Evolutionary conservation across 208 protist genomes (phyloP).

Genomic region (Crithidia sp.): DNA sequence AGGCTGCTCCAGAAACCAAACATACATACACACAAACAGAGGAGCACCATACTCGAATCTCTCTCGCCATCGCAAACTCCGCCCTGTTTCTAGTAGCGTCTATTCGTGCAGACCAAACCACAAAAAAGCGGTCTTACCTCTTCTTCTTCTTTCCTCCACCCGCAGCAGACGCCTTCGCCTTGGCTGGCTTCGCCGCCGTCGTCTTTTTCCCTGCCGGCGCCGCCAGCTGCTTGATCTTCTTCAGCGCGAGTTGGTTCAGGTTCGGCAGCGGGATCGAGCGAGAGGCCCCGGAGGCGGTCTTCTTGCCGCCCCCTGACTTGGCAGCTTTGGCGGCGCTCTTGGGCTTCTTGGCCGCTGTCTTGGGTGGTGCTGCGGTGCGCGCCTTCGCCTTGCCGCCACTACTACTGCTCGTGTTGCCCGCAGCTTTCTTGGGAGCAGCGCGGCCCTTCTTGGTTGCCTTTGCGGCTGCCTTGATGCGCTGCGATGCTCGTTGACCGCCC

Average conservation of each 20-base stretch:
- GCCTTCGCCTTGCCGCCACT: not conserved
- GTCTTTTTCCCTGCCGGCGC: not conserved
- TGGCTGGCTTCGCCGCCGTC: conserved; percentile 7
- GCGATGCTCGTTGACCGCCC: not conserved
- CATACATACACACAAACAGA: too few relatives aligned
- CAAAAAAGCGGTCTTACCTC: conserved; percentile 1
- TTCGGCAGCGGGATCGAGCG: conserved; percentile 41
- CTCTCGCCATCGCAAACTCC: not conserved
- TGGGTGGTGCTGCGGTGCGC: not conserved
- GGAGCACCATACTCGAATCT: too few relatives aligned
- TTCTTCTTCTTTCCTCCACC: conserved; percentile 14
- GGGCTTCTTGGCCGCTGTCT: not conserved
- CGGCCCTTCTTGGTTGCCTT: conserved; percentile 5
- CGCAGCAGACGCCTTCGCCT: conserved; percentile 4
- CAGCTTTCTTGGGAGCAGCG: conserved; percentile 14
- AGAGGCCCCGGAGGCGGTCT: conserved; percentile 6
- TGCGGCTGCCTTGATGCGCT: conserved; percentile 3
- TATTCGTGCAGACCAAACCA: not conserved
- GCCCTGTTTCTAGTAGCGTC: not conserved
- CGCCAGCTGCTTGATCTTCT: conserved; percentile 20
- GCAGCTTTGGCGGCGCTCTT: conserved; percentile 1
- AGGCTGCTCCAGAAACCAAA: too few relatives aligned
- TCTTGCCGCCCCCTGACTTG: not conserved
- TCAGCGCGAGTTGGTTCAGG: conserved; percentile 22
- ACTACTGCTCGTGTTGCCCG: not conserved